Percentiles rank a stretch among this genome's conserved stretches.
These are phyloP conservation scores for Mycena floridula DNA, from an alignment of 768 basidiomycete genomes.

Conservation along the genomic window DNA sequence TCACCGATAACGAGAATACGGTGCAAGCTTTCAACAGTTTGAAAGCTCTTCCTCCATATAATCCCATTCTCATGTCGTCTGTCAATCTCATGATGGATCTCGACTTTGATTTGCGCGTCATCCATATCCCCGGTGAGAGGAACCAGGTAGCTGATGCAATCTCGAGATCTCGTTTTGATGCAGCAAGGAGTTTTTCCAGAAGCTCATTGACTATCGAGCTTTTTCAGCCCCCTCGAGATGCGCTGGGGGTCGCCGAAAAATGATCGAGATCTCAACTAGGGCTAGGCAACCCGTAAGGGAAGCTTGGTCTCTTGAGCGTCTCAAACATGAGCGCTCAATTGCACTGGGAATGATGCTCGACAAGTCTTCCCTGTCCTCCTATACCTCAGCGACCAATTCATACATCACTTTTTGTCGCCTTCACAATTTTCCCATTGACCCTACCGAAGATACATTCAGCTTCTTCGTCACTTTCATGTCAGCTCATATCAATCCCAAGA, in stretches of 20 bases:
- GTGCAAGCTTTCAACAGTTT: constrained; percentile 23
- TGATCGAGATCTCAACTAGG: constrained; percentile 14
- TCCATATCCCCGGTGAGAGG: constrained; percentile 13
- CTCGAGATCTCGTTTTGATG: constrained; percentile 12
- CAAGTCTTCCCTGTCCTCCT: constrained; percentile 11
- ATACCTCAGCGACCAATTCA: constrained; percentile 27
- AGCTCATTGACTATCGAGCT: not conserved
- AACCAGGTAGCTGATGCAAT: constrained; percentile 23
- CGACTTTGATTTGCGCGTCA: constrained; percentile 15
- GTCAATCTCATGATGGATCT: constrained; percentile 14
- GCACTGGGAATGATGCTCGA: constrained; percentile 19
- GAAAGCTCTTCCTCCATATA: constrained; percentile 14
- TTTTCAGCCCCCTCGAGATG: constrained; percentile 19
- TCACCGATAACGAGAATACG: constrained; percentile 22
- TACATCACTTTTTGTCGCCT: constrained; percentile 22
- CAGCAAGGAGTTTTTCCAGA: not conserved
- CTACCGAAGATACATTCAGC: constrained; percentile 26
- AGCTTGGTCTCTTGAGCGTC: constrained; percentile 28
- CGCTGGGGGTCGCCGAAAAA: constrained; percentile 21
- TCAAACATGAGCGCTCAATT: constrained; percentile 20
- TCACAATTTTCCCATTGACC: constrained; percentile 22
- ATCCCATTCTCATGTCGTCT: constrained; percentile 16
- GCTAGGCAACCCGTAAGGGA: too few relatives aligned
- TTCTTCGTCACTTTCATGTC: constrained; percentile 31
- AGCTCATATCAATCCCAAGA: constrained; percentile 27